Evolutionary conservation across 148 eudicot species (phyloP), one percentile per base, ranked within the genome.

Genomic region (Agrostemma githago): DNA sequence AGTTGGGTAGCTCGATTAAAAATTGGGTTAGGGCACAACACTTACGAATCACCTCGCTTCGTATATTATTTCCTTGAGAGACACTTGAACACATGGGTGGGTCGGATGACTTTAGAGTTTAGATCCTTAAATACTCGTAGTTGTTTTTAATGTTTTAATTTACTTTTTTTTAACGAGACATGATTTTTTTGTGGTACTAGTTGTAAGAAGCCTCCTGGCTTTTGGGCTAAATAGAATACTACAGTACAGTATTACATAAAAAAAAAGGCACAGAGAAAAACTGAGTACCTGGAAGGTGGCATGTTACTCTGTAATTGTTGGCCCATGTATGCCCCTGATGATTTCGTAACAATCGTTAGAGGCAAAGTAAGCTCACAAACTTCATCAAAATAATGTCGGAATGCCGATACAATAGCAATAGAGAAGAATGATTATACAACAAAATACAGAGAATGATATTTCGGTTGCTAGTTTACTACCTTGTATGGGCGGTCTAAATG

Each of bases 271-370:
- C 12, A 48, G 54, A 19, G 19, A 58, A 19, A 16, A 17, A n/a
- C 63, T 17, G 20, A 19, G 81, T 85, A 93, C 98, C 98, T 85
- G 21, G 85, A 67, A 37, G 81, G 78, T 60, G 78, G 74, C 70
- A 84, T 71, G 82, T 87, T 85, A 26, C 70, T 68, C 56, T 88
- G 80, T 37, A 71, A 70, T 70, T 81, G 94, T 70, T 90, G 92
- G 73, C 86, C 88, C 80, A 83, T 72, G 77, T 81, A 87, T 77
- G 85, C 46, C 75, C 88, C 98, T 94, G 96, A 79, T 56, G 75
- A 34, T 59, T 61, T 67, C 20, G 64, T 19, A 78, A 42, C 41
- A 62, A 63, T 43, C 59, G 60, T 77, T 65, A 78, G 44, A 62
- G 71, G 19, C 42, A 48, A 62, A 64, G 59, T 19, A 51, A 53